phyloP scores from a whole-genome alignment of 1,139 yeast genomes.

The Saccharomyces pastorianus region DNA sequence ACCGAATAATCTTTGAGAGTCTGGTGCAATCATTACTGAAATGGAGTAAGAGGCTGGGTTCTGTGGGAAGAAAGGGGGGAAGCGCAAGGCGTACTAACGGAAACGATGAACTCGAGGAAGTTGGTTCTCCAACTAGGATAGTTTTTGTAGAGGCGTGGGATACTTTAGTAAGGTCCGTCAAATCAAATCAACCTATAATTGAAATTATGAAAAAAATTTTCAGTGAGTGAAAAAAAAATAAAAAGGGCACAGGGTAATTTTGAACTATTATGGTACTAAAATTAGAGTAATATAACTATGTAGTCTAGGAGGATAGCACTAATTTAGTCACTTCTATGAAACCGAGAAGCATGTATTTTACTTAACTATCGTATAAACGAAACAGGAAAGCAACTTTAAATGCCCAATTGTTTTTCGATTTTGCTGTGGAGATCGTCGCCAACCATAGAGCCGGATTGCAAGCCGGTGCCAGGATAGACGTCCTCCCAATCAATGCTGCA shows the following conservation, averaged over 20 bases:
- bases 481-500: slow-evolving; percentile 88
- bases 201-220: not conserved
- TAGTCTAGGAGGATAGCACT: not conserved
- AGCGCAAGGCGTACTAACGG: not conserved
- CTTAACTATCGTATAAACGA: not conserved
- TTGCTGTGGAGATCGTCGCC: slow-evolving; percentile 57
- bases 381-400: slow-evolving; percentile 31
- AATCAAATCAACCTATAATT: not conserved
- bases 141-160: not conserved
- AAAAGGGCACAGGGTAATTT: not conserved
- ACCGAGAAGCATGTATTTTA: not conserved
- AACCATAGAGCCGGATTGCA: slow-evolving; percentile 16
- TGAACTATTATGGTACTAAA: not conserved
- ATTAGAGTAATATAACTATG: not conserved
- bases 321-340: not conserved
- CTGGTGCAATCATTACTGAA: not conserved
- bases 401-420: slow-evolving; percentile 58
- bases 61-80: not conserved
- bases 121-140: not conserved
- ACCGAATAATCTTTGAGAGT: not conserved
- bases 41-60: not conserved
- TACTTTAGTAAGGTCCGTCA: not conserved
- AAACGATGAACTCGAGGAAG: not conserved
- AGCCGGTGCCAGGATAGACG: slow-evolving; percentile 45
- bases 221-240: not conserved